Conservation (phyloP, 257 asterid species). For the Fraxinus quadrangulata region DNA sequence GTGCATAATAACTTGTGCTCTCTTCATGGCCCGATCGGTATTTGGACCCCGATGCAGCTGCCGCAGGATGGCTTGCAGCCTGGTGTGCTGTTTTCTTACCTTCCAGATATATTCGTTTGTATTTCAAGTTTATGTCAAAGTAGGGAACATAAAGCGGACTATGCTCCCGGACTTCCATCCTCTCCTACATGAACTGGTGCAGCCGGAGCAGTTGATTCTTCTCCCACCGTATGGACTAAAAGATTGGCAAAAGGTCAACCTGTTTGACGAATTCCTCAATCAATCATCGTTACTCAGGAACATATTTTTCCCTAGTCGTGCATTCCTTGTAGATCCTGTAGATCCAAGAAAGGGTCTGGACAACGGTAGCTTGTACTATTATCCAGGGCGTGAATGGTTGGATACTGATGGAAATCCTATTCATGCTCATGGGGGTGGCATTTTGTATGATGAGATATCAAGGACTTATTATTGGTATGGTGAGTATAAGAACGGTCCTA, state of each 20-base stretch:
- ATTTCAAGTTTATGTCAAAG: background rate
- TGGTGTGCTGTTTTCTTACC: background rate
- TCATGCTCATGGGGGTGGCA: conserved; percentile 80
- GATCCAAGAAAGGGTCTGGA: conserved; percentile 42
- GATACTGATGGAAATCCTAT: conserved; percentile 70
- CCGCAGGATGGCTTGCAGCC: background rate
- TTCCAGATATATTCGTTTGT: background rate
- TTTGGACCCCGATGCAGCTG: background rate
- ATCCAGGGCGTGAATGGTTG: conserved; percentile 63
- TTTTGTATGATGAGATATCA: conserved; percentile 43
- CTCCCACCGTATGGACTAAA: conserved; percentile 16
- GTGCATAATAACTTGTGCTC: background rate
- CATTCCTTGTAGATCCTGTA: conserved; percentile 22
- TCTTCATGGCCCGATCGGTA: background rate
- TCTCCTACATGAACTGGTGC: conserved; percentile 16
- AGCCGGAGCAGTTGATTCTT: conserved; percentile 29
- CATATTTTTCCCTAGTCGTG: conserved; percentile 54
- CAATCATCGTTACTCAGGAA: conserved; percentile 32
- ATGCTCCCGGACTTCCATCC: background rate
- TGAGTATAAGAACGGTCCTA: conserved; percentile 59
- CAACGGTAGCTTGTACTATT: conserved; percentile 23
- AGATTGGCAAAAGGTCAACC: conserved; percentile 13
- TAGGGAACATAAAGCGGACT: background rate
- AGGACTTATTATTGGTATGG: conserved; percentile 71
- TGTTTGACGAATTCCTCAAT: conserved; percentile 41